Evolutionary conservation across 2,329 filamentous ascomycete species (phyloP).

Genomic region (Sclerotiophoma versabilis): DNA sequence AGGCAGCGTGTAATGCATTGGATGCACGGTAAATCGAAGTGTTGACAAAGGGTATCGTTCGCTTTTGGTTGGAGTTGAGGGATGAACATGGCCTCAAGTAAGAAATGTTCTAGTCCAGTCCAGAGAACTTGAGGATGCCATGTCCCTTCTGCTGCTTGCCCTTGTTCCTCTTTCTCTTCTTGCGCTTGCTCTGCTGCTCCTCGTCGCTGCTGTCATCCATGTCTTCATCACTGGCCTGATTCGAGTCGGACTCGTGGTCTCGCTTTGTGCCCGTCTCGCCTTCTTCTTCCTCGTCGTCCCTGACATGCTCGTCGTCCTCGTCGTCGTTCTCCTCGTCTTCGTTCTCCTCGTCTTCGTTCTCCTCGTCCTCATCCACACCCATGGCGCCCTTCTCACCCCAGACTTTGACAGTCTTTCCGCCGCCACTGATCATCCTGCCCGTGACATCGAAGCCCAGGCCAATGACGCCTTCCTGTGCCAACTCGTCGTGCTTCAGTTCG

Average conservation of each 20-base stretch:
- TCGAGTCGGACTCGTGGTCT: conserved; percentile 51
- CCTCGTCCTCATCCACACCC: conserved; percentile 59
- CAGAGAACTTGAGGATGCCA: conserved; percentile 47
- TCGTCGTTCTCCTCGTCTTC: conserved; percentile 54
- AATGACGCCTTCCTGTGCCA: conserved; percentile 75
- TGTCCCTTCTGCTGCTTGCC: conserved; percentile 44
- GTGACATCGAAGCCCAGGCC: conserved; percentile 83
- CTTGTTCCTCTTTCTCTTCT: conserved; percentile 53
- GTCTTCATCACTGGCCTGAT: conserved; percentile 56
- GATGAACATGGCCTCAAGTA: too few species aligned
- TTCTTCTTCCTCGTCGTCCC: conserved; percentile 51
- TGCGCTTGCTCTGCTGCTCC: conserved; percentile 49
- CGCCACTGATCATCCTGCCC: conserved; percentile 87
- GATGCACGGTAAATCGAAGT: too few species aligned
- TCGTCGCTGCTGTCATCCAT: conserved; percentile 54
- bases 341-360: conserved; percentile 57
- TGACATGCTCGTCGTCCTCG: not conserved
- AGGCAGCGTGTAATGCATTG: too few species aligned
- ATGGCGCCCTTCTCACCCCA: conserved; percentile 76
- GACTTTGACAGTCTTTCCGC: conserved; percentile 84
- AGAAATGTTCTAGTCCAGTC: conserved; percentile 40
- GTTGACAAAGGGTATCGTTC: too few species aligned
- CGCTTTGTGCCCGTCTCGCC: conserved; percentile 48
- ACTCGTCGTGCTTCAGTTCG: conserved; percentile 78
- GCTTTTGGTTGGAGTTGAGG: too few species aligned